Evolutionary conservation across 192 early-diverging fungal genomes (phyloP), one percentile per base, ranked within the genome.

Genomic region (Coemansia aciculifera): DNA sequence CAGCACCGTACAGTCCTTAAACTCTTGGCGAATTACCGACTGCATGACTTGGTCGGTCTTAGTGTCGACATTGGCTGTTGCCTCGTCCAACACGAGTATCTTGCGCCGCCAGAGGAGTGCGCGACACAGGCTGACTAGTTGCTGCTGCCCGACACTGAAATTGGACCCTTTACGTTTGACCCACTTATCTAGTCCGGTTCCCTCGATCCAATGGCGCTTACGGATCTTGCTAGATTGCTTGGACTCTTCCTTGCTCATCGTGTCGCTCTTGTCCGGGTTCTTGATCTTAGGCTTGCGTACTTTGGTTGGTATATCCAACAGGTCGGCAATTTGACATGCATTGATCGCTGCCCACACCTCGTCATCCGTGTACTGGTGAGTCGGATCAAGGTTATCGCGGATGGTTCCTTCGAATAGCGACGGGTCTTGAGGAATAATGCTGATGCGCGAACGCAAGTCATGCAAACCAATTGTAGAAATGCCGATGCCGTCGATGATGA

Each of bases 81-180:
- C 92, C 73, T 95, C 93, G 71, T 94, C 93, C 65, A 94, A 78
- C n/a, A 94, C 78, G 56, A 94, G 62, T 44, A 94, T 84, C 32
- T 86, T 86, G 43, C 88, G 85, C 32, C 85, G 87, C 21, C 88
- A 74, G 15, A 93, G 67, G n/a, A 93, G 56, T 0, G 90, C 90
- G 2, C 90, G 65, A 3, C 85, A 79, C 51, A 88, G 49, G 44
- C 81, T 82, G 5, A 88, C 29, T 1, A 87, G 66, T 69, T 94
- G 92, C 6, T 87, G 67, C 74, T 94, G 88, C 1, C 92, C 90
- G 3, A 89, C 87, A 23, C 87, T 89, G 66, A 92, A 86, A 64
- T 92, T 92, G 6, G 69, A 62, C 1, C 92, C 92, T 27, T 85
- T 79, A 0, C 52, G 5, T 8, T 11, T 12, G 23, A 75, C 68